Base-by-base conservation (phyloP, 2,329 filamentous ascomycete genomes). In the Aspergillus pseudoterreus region DNA sequence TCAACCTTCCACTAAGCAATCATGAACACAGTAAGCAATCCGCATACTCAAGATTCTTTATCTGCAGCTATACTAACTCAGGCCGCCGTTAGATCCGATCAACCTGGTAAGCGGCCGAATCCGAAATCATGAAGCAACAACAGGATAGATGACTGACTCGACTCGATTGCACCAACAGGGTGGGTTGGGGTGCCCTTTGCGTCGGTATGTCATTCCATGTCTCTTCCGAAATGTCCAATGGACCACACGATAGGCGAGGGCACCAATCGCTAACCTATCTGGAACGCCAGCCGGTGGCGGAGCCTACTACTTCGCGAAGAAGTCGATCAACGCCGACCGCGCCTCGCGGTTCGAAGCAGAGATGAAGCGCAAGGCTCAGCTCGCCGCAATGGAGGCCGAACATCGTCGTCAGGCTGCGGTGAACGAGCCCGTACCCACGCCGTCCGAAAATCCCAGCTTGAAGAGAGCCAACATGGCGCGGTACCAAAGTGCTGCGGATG, bases 301-400 rank as follows among this genome's bases (percentile, higher is more conserved):
- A 57, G 91, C 92, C 65, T 99, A 97, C 79, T 91, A 89, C 78
- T 96, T 96, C 70, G 94, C 94, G 58, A 99, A 99, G 80, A 82
- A 84, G 67, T 86, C 86, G 71, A 95, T 99, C 81, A 96, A 96
- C 69, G 88, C 88, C 61, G 91, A 96, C 73, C 88, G 92, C 58
- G 80, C 82, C 55, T 77, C 83, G 54, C 84, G 89, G 64, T 82
- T 87, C 59, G 82, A 87, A 62, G 84, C 87, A 55, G 81, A 83
- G 61, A 85, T 87, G 75, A 86, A 81, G 75, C 81, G 80, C 62
- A 72, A 75, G 56, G 63, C 68, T 9, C 63, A 70, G 32, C 52
- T 70, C 41, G 67, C 64, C 22, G 63, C 66, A 5, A 63, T 69
- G 56, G 70, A 73, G 61, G 56, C 63, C 14, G 63, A 68, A 39